A percentile compares a stretch with the other conserved stretches of the same genome.
These are phyloP conservation scores for Fomitopsis schrenkii DNA, from an alignment of 1,284 basidiomycete species.

Conservation along the genomic window DNA sequence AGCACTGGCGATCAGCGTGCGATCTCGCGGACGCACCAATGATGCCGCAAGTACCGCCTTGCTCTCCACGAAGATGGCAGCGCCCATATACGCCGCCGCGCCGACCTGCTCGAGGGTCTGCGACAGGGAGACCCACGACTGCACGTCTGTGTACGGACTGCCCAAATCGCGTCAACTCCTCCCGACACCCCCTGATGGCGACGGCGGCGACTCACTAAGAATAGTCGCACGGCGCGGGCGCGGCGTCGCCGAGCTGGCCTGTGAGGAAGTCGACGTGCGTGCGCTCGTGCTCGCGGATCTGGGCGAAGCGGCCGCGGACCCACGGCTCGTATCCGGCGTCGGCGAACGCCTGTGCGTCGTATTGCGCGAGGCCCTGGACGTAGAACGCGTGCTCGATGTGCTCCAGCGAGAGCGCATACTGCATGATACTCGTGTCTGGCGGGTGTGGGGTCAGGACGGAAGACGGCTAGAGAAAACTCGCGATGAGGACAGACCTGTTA, in stretches of 20 bases:
- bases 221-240: conserved; percentile 50
- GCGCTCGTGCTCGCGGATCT: conserved; percentile 50
- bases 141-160: conserved; percentile 42
- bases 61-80: conserved; percentile 25
- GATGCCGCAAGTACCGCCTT: conserved; percentile 13
- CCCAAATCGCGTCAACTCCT: not conserved
- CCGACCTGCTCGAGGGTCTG: conserved; percentile 53
- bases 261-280: conserved; percentile 36
- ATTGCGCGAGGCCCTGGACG: conserved; percentile 34
- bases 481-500: not conserved
- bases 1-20: no score
- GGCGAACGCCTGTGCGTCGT: conserved; percentile 36
- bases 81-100: conserved; percentile 48
- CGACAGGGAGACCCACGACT: conserved; percentile 45
- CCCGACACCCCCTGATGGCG: not conserved
- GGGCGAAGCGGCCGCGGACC: conserved; percentile 38
- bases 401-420: conserved; percentile 56
- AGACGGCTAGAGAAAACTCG: no score
- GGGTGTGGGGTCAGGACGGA: not conserved
- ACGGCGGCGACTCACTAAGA: conserved; percentile 38
- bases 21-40: not conserved
- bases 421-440: conserved; percentile 35
- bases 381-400: conserved; percentile 47
- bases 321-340: conserved; percentile 38
- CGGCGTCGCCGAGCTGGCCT: conserved; percentile 42